Percentiles rank a stretch among this genome's conserved stretches.
These are phyloP conservation scores for Rhizoclosmatium globosum DNA, from an alignment of 192 early-diverging fungal species.

Conservation along the genomic window DNA sequence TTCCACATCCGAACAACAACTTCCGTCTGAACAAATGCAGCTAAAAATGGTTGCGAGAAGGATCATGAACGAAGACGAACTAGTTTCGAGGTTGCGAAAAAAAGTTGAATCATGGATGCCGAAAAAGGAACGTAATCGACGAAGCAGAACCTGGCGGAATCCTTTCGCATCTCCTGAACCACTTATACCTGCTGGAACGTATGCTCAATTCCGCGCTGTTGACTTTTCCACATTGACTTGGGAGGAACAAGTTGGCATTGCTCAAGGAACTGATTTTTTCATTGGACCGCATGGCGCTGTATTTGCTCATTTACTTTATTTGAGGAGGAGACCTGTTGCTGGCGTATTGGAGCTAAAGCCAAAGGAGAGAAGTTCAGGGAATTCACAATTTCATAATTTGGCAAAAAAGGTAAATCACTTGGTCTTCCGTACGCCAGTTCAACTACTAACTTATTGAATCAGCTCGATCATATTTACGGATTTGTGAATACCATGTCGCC, in stretches of 20 bases:
- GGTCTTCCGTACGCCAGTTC: not conserved
- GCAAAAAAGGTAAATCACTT: constrained; percentile 10
- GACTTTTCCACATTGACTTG: constrained; percentile 36
- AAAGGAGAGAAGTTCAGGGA: constrained; percentile 13
- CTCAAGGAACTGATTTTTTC: constrained; percentile 37
- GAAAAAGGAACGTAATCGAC: not conserved
- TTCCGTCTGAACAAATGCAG: not conserved
- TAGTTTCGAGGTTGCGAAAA: not conserved
- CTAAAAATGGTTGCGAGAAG: no score
- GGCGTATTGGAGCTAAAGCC: constrained; percentile 37
- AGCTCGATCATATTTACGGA: not conserved
- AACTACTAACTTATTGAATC: not conserved
- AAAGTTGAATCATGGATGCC: not conserved
- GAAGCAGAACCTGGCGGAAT: not conserved
- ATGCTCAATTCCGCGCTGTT: constrained; percentile 27
- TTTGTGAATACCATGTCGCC: not conserved
- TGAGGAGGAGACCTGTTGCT: constrained; percentile 16
- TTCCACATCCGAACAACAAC: not conserved
- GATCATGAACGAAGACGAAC: not conserved
- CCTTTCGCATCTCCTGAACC: not conserved
- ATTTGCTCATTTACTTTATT: constrained; percentile 33
- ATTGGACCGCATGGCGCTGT: constrained; percentile 40
- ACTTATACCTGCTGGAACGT: not conserved
- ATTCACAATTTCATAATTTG: constrained; percentile 39
- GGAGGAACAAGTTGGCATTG: constrained; percentile 30